Evolutionary conservation across 2,329 filamentous ascomycete genomes (phyloP), one percentile per base, ranked within the genome.

Genomic region (Colletotrichum lupini): DNA sequence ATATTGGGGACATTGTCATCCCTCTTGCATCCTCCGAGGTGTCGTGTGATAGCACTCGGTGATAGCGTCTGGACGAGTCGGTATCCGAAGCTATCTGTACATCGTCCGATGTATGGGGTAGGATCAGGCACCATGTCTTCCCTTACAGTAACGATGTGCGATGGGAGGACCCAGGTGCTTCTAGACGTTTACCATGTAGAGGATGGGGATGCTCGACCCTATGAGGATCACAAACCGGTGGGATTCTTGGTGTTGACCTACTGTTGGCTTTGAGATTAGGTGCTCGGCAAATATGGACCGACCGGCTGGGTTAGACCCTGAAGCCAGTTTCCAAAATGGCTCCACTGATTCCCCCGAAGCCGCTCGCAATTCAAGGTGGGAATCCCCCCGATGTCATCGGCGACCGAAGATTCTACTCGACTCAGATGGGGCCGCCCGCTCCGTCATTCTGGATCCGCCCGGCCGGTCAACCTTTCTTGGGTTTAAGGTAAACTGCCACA

Each of bases 1-100:
- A 65, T 6, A 35, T 32, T 12, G 55, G 12, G 11, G 67, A 28
- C 60, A 30, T 73, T 70, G 67, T 60, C 56, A 65, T 61, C 66
- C 42, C 37, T 62, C 19, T 9, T 69, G 35, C 26, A 28, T 30
- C 22, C 6, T 32, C 42, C 19, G 5, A 14, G 66, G 66, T 49
- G 42, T 49, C 70, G 42, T 60, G 67, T 70, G 60, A 61, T 56
- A 35, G 56, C 30, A 19, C 35, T 52, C 24, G 58, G 55, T 22
- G 60, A 60, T 55, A 60, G 35, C n/a, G 22, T 24, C 55, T 12
- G 9, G 6, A 30, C 6, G 7, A 24, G 19, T 52, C 9, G 59
- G 60, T 30, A 26, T 28, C 24, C 7, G 49, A 52, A 46, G 30
- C 35, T 35, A 19, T 49, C 63, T 55, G 35, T 49, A 53, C 22